These are phyloP conservation scores for Yamadazyma kitorensis DNA, from an alignment of 805 yeast species.

Conservation along the genomic window DNA sequence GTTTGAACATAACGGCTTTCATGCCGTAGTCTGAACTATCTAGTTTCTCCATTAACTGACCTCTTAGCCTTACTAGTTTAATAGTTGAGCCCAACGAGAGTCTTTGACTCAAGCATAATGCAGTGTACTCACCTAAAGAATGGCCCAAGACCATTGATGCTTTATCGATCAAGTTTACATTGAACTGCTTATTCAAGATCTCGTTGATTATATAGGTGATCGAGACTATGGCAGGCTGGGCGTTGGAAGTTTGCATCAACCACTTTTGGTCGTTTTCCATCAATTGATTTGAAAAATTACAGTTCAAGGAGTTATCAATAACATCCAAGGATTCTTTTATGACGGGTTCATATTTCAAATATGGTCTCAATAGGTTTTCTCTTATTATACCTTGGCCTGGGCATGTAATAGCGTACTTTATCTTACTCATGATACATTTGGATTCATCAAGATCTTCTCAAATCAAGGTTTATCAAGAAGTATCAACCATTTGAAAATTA, in stretches of 20 bases:
- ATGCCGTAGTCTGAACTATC: constrained; percentile 24
- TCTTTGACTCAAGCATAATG: constrained; percentile 35
- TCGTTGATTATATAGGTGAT: constrained; percentile 33
- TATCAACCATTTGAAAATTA: too few relatives aligned
- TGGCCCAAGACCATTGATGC: constrained; percentile 40
- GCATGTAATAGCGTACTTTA: constrained; percentile 27
- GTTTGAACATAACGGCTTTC: constrained; percentile 32
- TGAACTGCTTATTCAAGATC: constrained; percentile 17
- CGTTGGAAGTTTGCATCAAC: constrained; percentile 38
- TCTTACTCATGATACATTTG: not conserved
- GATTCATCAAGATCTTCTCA: too few relatives aligned
- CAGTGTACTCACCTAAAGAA: constrained; percentile 52
- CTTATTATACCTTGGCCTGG: constrained; percentile 35
- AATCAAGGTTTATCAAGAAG: too few relatives aligned
- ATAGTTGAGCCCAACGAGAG: constrained; percentile 33
- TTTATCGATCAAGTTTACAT: constrained; percentile 16
- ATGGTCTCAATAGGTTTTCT: constrained; percentile 21
- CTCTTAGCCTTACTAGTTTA: constrained; percentile 44
- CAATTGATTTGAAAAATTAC: constrained; percentile 19
- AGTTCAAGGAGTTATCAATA: constrained; percentile 21
- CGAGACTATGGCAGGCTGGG: constrained; percentile 54
- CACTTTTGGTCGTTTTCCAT: constrained; percentile 17
- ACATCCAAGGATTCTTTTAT: constrained; percentile 14
- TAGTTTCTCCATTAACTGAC: constrained; percentile 37
- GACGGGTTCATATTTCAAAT: constrained; percentile 8